Conservation (phyloP, 257 asterid species). For the Verbascum thapsus region DNA sequence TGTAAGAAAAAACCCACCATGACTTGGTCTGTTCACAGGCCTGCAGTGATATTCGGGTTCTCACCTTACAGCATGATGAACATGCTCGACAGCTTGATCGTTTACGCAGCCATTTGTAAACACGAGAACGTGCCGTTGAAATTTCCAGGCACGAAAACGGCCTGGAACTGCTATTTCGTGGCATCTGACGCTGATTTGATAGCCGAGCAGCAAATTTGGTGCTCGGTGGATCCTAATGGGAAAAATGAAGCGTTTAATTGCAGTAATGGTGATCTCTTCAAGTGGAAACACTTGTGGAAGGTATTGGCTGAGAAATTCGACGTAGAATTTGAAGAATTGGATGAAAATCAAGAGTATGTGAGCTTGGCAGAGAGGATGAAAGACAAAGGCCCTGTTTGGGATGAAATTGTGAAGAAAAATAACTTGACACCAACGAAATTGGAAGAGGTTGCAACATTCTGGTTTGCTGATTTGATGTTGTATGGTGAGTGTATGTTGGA, state of each 20-base stretch:
- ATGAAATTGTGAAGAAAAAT: constrained; percentile 40
- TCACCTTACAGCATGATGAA: constrained; percentile 43
- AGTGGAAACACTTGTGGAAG: constrained; percentile 46
- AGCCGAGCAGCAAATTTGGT: constrained; percentile 50
- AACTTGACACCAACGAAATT: constrained; percentile 25
- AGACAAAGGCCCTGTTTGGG: constrained; percentile 38
- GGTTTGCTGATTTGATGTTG: constrained; percentile 43
- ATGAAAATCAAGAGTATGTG: constrained; percentile 32
- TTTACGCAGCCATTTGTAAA: constrained; percentile 43
- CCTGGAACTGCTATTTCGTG: constrained; percentile 40
- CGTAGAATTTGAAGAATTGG: constrained; percentile 30
- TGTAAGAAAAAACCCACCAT: constrained; percentile 22
- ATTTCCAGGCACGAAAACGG: constrained; percentile 39
- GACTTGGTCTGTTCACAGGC: constrained; percentile 45
- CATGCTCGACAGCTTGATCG: constrained; percentile 26
- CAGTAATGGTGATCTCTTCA: constrained; percentile 43
- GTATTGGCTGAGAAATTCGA: constrained; percentile 36
- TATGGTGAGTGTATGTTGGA: constrained; percentile 38
- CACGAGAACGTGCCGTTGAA: constrained; percentile 33
- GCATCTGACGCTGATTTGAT: constrained; percentile 39
- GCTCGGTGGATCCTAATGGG: constrained; percentile 38
- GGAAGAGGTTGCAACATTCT: constrained; percentile 41
- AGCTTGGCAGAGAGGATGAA: constrained; percentile 42
- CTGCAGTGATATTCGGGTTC: constrained; percentile 43
- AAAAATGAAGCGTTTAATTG: constrained; percentile 43